These are phyloP conservation scores for Syzygium malaccense DNA, from an alignment of 441 rosid species.

Conservation along the genomic window DNA sequence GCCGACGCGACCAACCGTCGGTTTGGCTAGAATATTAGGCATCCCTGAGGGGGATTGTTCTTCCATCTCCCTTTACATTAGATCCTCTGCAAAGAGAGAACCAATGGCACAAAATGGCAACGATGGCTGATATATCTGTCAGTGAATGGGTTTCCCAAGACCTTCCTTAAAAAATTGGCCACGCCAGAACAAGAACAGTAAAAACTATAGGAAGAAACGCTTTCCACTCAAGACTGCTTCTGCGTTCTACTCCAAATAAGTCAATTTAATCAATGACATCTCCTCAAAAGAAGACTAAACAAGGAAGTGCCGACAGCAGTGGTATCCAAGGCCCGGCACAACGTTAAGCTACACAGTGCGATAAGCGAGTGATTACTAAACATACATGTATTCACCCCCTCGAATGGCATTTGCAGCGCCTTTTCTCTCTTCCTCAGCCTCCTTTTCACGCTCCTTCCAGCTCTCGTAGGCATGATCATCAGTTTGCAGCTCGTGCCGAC, in stretches of 20 bases:
- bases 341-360: neutral
- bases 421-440: constrained; percentile 82
- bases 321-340: neutral
- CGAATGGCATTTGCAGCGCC: constrained; percentile 90
- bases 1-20: neutral
- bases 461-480: constrained; percentile 88
- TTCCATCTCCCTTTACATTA: neutral
- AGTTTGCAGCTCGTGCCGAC: constrained; percentile 77
- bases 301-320: neutral
- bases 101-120: neutral
- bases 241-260: neutral
- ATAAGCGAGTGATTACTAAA: constrained; percentile 25
- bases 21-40: neutral
- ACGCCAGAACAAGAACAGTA: neutral
- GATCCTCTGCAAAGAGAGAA: neutral
- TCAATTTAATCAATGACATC: neutral
- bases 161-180: neutral
- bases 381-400: constrained; percentile 87
- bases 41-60: neutral
- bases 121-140: neutral
- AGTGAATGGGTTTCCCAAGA: neutral
- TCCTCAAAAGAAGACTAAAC: neutral
- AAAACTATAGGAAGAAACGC: neutral
- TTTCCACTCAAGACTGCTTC: neutral
- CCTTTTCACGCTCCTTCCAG: constrained; percentile 88